Evolutionary conservation across 2,329 filamentous ascomycete genomes (phyloP), one percentile per base, ranked within the genome.

Genomic region (Exophiala mesophila): DNA sequence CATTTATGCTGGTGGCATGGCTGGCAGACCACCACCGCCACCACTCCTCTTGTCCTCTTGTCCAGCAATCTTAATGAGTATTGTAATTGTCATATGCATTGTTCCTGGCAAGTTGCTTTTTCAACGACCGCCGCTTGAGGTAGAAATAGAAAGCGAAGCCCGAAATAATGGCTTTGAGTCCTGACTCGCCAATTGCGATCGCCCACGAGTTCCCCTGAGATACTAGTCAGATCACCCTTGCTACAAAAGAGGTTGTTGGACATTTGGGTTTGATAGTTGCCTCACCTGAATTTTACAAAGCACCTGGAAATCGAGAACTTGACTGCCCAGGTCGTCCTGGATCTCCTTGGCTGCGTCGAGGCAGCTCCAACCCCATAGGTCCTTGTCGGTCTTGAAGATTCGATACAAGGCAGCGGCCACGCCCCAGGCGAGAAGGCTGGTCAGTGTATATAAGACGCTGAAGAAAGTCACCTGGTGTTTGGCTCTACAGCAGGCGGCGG

Each of bases 331-430:
- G n/a, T 39, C 24, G 15, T 45, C 31, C 32, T 49, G 46, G 23
- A 45, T 39, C 29, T 20, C 31, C n/a, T 13, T 36, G 20, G 45
- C 45, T 8, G 20, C 31, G 32, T 39, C 40, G 31, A 19, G 32
- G 20, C 46, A 49, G 29, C 37, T 49, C 46, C 46, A 47, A 9
- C 46, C 46, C 43, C 46, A 49, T 4, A 49, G 28, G 30, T 47
- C 46, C 6, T 43, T 35, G 9, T 31, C 29, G 12, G 24, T 39
- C 29, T 46, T 49, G 18, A 33, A 43, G 10, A 36, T 30, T 16
- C 39, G 28, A 19, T 49, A 49, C 13, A 40, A 18, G 1, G 41
- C 32, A 9, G 46, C 17, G 9, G 42, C 43, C 6, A 36, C 34
- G 16, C 46, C n/a, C 46, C 46, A 49, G 5, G 17, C 13, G 9